phyloP scores from a whole-genome alignment of 177 flowering plant genomes.

The Vitis hybrid region DNA sequence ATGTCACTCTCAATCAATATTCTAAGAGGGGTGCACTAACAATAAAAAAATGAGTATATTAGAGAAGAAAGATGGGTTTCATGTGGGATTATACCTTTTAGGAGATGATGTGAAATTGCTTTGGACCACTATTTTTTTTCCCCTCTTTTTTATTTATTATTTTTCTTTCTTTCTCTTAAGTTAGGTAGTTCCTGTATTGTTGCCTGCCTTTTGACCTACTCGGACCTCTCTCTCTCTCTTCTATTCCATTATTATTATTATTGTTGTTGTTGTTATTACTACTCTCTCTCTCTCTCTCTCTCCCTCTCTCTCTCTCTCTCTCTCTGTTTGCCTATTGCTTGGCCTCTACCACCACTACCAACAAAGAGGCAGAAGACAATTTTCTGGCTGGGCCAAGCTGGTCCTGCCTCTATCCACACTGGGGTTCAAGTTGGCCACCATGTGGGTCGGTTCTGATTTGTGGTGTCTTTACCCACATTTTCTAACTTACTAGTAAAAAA shows the following conservation, averaged over 20 bases:
- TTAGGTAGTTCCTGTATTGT: constrained; percentile 5
- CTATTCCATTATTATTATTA: neutral
- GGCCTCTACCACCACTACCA: constrained; percentile 7
- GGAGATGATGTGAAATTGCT: neutral
- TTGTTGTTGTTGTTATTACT: no score
- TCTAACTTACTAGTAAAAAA: neutral
- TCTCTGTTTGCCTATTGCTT: no score
- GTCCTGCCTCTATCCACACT: neutral
- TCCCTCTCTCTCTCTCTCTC: no score
- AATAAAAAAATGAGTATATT: neutral
- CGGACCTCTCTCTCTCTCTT: no score
- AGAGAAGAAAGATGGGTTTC: neutral
- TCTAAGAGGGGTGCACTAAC: neutral
- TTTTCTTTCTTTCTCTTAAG: neutral
- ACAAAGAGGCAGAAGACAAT: constrained; percentile 10
- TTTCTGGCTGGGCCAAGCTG: constrained; percentile 6
- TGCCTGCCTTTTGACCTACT: constrained; percentile 8
- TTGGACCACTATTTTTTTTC: neutral
- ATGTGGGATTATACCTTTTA: constrained; percentile 1
- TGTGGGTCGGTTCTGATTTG: neutral
- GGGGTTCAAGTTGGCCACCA: neutral
- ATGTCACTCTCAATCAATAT: neutral
- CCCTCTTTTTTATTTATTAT: no score
- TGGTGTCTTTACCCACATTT: neutral
- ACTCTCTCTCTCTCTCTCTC: no score